These are phyloP conservation scores for Amborella trichopoda DNA, from an alignment of 164 flowering plant genomes.

Conservation along the genomic window DNA sequence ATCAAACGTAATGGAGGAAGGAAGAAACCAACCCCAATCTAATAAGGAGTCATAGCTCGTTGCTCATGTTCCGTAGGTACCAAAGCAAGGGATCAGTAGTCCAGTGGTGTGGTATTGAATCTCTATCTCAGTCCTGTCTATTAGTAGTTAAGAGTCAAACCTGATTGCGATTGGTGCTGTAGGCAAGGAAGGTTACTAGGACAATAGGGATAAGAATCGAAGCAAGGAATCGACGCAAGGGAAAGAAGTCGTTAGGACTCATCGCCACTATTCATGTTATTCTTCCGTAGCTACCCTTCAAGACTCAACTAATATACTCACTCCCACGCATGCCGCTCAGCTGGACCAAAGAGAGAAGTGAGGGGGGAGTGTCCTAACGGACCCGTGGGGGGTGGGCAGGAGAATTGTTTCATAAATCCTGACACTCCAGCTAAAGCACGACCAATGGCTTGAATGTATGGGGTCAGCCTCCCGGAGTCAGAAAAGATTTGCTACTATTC, in stretches of 20 bases:
- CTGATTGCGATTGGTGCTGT: background rate
- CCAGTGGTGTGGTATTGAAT: background rate
- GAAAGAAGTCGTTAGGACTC: background rate
- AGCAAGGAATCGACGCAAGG: background rate
- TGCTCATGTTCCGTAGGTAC: constrained; percentile 3
- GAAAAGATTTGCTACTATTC: no score
- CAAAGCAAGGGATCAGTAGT: background rate
- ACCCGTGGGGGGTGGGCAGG: no score
- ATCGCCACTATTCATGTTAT: no score
- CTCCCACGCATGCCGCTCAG: no score
- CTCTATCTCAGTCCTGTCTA: background rate
- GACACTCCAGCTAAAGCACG: no score
- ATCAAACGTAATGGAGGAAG: constrained; percentile 1
- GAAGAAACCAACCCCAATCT: constrained; percentile 4
- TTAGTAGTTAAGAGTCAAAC: background rate
- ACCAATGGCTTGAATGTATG: no score
- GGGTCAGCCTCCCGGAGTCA: no score
- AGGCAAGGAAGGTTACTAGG: background rate
- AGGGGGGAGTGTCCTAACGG: no score
- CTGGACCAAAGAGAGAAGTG: no score
- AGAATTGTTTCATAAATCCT: no score
- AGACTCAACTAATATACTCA: no score
- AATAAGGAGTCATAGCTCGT: constrained; percentile 3
- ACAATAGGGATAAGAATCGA: background rate
- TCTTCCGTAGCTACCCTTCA: no score